These are phyloP conservation scores for Eutypella sp. DNA, from an alignment of 2,329 filamentous ascomycete genomes.

Conservation along the genomic window DNA sequence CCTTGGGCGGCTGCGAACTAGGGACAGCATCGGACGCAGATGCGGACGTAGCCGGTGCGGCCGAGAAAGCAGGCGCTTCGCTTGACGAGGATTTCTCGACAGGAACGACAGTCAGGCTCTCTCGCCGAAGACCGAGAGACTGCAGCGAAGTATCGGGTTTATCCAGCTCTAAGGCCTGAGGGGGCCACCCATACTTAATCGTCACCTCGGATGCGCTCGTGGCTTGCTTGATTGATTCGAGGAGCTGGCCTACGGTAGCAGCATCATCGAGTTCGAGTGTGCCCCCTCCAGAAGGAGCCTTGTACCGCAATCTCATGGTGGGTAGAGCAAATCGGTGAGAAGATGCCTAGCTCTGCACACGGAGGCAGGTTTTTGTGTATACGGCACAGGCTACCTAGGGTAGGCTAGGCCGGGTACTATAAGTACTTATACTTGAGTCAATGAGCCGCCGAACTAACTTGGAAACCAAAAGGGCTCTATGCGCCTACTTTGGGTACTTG, in stretches of 20 bases:
- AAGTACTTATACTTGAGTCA: no score
- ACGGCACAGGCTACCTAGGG: no score
- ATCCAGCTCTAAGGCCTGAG: slow-evolving; percentile 61
- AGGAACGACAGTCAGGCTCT: slow-evolving; percentile 47
- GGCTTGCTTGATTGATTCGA: slow-evolving; percentile 55
- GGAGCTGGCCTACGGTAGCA: slow-evolving; percentile 59
- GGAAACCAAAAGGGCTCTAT: no score
- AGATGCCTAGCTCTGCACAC: neutral
- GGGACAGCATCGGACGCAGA: slow-evolving; percentile 2
- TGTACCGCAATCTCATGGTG: slow-evolving; percentile 68
- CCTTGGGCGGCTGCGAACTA: slow-evolving; percentile 8
- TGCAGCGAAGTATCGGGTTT: slow-evolving; percentile 44
- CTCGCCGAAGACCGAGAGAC: slow-evolving; percentile 43
- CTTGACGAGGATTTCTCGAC: slow-evolving; percentile 22
- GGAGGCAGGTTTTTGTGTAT: no score
- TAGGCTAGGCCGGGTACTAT: no score
- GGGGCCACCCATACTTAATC: slow-evolving; percentile 81
- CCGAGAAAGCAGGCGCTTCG: slow-evolving; percentile 2
- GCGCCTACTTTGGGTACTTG: no score
- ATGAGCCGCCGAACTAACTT: no score
- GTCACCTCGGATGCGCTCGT: slow-evolving; percentile 64
- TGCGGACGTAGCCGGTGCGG: slow-evolving; percentile 1
- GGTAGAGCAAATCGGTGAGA: neutral
- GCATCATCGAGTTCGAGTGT: slow-evolving; percentile 64
- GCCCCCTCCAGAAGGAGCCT: slow-evolving; percentile 68